Conservation (phyloP, 257 asterid genomes). For the Jacaranda mimosifolia region DNA sequence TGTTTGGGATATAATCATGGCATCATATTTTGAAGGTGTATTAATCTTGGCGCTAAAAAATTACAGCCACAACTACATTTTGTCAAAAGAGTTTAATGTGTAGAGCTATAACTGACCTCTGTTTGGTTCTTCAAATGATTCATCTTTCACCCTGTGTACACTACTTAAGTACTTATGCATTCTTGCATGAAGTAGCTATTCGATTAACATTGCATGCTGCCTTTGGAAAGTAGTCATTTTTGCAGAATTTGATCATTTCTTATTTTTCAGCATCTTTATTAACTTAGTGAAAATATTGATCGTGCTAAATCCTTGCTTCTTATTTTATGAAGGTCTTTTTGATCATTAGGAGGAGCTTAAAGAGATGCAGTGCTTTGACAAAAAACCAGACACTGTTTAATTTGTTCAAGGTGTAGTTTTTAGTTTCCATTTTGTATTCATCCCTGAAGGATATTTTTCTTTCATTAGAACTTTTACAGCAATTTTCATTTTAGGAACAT, state of each 20-base stretch:
- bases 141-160: neutral
- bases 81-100: neutral
- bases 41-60: neutral
- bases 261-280: neutral
- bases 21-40: neutral
- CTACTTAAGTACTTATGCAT: neutral
- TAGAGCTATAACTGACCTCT: constrained; percentile 1
- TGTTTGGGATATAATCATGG: neutral
- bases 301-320: constrained; percentile 35
- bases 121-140: neutral
- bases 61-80: neutral
- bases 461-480: neutral
- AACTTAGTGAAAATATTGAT: constrained; percentile 10
- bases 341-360: constrained; percentile 87
- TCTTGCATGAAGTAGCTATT: neutral
- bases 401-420: constrained; percentile 80
- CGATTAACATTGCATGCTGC: neutral
- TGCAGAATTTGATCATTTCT: neutral
- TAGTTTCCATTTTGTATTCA: neutral
- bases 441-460: neutral
- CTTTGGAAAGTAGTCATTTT: neutral
- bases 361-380: constrained; percentile 97
- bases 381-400: constrained; percentile 85
- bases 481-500: neutral
- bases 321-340: constrained; percentile 73